These are phyloP conservation scores for Paramecium primaurelia DNA, from an alignment of 73 alveolate genomes.

Conservation along the genomic window DNA sequence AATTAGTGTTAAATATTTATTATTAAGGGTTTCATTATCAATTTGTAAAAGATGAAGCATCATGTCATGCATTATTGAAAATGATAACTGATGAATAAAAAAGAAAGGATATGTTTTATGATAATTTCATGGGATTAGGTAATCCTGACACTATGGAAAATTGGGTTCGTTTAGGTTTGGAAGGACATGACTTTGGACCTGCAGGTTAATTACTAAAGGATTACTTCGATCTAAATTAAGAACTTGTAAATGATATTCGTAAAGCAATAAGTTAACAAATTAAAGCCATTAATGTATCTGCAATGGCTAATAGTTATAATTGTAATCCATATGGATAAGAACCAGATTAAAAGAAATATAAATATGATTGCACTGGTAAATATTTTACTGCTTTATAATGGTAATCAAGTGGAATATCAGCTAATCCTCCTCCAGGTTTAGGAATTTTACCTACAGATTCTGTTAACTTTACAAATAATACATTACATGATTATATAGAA, in stretches of 20 bases:
- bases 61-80: neutral
- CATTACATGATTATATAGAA: conserved; percentile 35
- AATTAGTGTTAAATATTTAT: neutral
- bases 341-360: neutral
- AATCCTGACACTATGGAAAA: conserved; percentile 32
- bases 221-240: conserved; percentile 17
- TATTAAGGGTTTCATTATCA: neutral
- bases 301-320: neutral
- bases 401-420: neutral
- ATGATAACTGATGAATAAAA: neutral
- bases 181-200: conserved; percentile 15
- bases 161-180: conserved; percentile 46
- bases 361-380: conserved; percentile 42
- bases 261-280: neutral
- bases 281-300: neutral
- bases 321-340: conserved; percentile 31
- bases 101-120: neutral
- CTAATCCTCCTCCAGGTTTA: conserved; percentile 36
- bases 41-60: neutral
- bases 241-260: neutral
- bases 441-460: neutral
- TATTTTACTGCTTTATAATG: conserved; percentile 24
- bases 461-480: neutral
- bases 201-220: neutral
- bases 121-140: conserved; percentile 16